Conservation (phyloP, 257 asterid species). For the Parsonsia alboflavescens region DNA sequence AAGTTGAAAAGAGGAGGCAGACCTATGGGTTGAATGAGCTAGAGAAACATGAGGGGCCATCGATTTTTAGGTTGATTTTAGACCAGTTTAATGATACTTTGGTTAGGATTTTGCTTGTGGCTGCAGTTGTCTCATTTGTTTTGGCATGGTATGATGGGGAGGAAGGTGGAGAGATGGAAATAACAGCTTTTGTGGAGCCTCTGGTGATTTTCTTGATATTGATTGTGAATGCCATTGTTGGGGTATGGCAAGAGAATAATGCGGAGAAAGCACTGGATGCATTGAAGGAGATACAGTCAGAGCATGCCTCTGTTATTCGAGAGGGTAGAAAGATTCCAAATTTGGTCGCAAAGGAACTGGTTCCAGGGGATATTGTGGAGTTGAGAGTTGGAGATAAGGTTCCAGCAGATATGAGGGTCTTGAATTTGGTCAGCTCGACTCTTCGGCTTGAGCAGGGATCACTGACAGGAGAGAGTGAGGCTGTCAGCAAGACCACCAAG, state of each 20-base stretch:
- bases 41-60: conserved; percentile 95
- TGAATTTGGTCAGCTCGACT: conserved; percentile 84
- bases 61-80: conserved; percentile 66
- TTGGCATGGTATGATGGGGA: conserved; percentile 95
- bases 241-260: conserved; percentile 99
- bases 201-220: conserved; percentile 84
- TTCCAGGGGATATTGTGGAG: conserved; percentile 97
- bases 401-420: conserved; percentile 97
- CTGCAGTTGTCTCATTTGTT: conserved; percentile 92
- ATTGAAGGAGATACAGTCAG: conserved; percentile 94
- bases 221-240: conserved; percentile 93
- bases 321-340: conserved; percentile 60
- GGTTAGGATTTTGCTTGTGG: conserved; percentile 83
- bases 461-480: conserved; percentile 96
- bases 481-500: conserved; percentile 84
- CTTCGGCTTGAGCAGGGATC: conserved; percentile 94
- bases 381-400: conserved; percentile 94
- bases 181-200: conserved; percentile 97
- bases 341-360: conserved; percentile 87
- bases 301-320: conserved; percentile 76
- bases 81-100: conserved; percentile 94
- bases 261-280: conserved; percentile 99
- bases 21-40: conserved; percentile 79
- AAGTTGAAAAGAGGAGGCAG: conserved; percentile 67
- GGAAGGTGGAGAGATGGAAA: conserved; percentile 93